These are phyloP conservation scores for Sporobolomyces pararoseus DNA, from an alignment of 768 basidiomycete genomes.

Conservation along the genomic window DNA sequence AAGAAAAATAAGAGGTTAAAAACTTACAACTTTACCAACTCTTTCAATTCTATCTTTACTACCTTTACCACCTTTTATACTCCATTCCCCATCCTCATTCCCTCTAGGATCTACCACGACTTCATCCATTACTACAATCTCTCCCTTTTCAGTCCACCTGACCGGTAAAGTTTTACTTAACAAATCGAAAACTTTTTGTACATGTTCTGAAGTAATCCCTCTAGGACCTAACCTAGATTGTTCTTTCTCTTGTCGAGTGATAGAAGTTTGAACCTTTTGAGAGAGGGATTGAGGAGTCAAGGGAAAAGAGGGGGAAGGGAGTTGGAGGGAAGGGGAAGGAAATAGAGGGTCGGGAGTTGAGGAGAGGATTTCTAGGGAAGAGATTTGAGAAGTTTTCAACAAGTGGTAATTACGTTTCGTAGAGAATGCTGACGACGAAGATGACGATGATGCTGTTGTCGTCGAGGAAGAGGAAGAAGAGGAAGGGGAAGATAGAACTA, in stretches of 20 bases:
- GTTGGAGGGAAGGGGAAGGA: conserved; percentile 4
- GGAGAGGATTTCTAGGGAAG: conserved; percentile 19
- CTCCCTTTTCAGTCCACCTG: conserved; percentile 25
- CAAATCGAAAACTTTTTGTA: conserved; percentile 37
- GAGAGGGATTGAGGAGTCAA: background rate
- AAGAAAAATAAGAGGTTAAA: background rate
- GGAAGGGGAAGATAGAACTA: conserved; percentile 15
- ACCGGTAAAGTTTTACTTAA: conserved; percentile 39
- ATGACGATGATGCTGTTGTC: background rate
- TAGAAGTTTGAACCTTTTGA: conserved; percentile 7
- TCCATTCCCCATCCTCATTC: too few species aligned
- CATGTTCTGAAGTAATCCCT: conserved; percentile 12
- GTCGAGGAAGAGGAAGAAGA: background rate
- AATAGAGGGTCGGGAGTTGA: conserved; percentile 13
- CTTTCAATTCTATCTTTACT: conserved; percentile 25
- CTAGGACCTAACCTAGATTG: conserved; percentile 5
- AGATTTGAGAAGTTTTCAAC: conserved; percentile 33
- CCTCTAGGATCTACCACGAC: conserved; percentile 39
- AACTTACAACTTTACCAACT: conserved; percentile 26
- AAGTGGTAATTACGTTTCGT: conserved; percentile 18
- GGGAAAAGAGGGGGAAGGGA: background rate
- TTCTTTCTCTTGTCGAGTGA: background rate
- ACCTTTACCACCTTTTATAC: conserved; percentile 30
- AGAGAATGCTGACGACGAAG: background rate
- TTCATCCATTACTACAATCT: conserved; percentile 44